phyloP scores from a whole-genome alignment of 305 asterid genomes.

The Stenogyne calaminthoides region DNA sequence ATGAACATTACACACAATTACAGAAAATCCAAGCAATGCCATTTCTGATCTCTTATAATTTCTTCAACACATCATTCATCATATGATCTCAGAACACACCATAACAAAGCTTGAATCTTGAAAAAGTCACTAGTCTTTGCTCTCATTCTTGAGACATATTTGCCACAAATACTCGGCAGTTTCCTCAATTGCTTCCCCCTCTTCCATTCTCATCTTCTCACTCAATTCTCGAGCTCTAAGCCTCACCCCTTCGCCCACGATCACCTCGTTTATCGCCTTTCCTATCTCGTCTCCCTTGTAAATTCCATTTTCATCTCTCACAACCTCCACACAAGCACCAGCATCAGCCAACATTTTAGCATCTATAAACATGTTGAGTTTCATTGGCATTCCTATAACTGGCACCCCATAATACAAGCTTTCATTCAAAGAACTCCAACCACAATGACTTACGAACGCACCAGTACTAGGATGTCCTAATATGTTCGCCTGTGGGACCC shows the following conservation, averaged over 20 bases:
- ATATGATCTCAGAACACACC: not conserved
- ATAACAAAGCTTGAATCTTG: not conserved
- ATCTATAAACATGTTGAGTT: slow-evolving; percentile 25
- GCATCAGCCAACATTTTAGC: slow-evolving; percentile 33
- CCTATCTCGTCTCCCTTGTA: slow-evolving; percentile 38
- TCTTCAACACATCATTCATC: not conserved
- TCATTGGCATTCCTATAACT: slow-evolving; percentile 38
- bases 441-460: slow-evolving; percentile 41
- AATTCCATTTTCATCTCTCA: slow-evolving; percentile 23
- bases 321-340: slow-evolving; percentile 39
- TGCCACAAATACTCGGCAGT: slow-evolving; percentile 25
- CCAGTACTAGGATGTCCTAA: slow-evolving; percentile 30
- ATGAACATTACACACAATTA: too few species aligned
- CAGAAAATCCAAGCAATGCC: too few species aligned
- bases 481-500: slow-evolving; percentile 43
- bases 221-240: slow-evolving; percentile 35
- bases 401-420: slow-evolving; percentile 40
- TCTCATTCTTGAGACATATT: slow-evolving; percentile 11
- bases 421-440: slow-evolving; percentile 39
- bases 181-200: slow-evolving; percentile 14
- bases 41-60: too few species aligned
- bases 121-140: not conserved
- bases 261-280: slow-evolving; percentile 29
- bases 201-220: slow-evolving; percentile 33
- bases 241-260: slow-evolving; percentile 39